Evolutionary conservation across 2,329 filamentous ascomycete genomes (phyloP).

Genomic region (Cercospora sesami): DNA sequence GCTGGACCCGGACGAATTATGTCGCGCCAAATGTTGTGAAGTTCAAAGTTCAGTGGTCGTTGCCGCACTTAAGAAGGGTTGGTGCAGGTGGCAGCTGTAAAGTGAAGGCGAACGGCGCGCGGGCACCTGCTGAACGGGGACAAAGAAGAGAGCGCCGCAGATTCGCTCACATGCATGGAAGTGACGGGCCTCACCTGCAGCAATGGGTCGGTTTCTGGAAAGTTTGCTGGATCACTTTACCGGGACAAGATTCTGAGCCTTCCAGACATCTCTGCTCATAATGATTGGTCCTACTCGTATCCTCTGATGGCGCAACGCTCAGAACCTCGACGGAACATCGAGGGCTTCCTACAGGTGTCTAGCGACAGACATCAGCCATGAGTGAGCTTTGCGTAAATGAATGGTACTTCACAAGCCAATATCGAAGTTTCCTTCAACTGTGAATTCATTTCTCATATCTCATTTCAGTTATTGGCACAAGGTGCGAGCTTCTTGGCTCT

Average conservation of each 20-base stretch:
- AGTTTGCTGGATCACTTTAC: neutral
- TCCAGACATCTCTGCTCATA: neutral
- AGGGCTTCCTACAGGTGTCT: neutral
- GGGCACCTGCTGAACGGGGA: neutral
- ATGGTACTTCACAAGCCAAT: neutral
- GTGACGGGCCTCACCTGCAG: neutral
- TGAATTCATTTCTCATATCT: slow-evolving; percentile 23
- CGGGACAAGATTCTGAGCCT: neutral
- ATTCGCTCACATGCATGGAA: neutral
- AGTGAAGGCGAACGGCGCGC: neutral
- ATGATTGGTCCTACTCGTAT: neutral
- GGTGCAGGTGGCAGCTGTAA: neutral
- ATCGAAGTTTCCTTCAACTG: neutral
- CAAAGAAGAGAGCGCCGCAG: neutral
- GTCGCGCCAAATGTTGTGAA: neutral
- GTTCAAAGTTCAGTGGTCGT: neutral
- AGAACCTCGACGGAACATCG: neutral
- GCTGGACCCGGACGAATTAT: neutral
- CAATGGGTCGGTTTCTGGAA: neutral
- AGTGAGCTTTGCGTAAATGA: neutral
- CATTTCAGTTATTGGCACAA: slow-evolving; percentile 12
- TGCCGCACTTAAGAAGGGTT: neutral
- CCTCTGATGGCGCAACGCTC: neutral
- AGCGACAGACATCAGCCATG: neutral
- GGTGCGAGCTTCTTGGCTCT: slow-evolving; percentile 3